These are phyloP conservation scores for Magnusiomyces fungicola DNA, from an alignment of 1,139 yeast genomes.

Conservation along the genomic window DNA sequence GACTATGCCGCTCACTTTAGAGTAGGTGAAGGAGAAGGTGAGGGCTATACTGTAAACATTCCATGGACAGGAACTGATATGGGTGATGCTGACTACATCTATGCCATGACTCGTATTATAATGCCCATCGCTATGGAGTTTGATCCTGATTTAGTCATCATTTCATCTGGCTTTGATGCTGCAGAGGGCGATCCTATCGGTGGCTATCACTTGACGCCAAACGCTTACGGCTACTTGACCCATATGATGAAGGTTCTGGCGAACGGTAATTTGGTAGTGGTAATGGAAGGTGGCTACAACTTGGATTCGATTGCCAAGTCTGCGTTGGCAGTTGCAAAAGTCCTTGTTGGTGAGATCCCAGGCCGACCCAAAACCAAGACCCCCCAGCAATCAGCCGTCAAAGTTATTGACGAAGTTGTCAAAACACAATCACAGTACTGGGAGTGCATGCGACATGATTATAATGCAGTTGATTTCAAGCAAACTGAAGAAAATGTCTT, in stretches of 20 bases:
- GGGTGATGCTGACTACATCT: constrained; percentile 92
- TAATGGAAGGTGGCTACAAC: constrained; percentile 95
- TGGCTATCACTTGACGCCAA: constrained; percentile 94
- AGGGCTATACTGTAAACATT: constrained; percentile 79
- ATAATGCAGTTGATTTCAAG: constrained; percentile 31
- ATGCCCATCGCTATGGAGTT: constrained; percentile 87
- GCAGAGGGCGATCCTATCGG: constrained; percentile 98
- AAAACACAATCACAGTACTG: constrained; percentile 79
- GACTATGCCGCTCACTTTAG: constrained; percentile 67
- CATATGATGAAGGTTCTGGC: constrained; percentile 84
- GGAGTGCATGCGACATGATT: constrained; percentile 77
- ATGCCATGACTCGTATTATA: constrained; percentile 83
- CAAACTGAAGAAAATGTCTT: constrained; percentile 14
- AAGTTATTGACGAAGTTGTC: constrained; percentile 77
- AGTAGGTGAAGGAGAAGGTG: constrained; percentile 80
- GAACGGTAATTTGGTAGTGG: constrained; percentile 79
- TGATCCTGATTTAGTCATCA: constrained; percentile 85
- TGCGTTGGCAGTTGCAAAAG: constrained; percentile 89
- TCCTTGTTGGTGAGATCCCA: constrained; percentile 91
- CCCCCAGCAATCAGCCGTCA: constrained; percentile 58
- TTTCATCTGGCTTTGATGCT: constrained; percentile 96
- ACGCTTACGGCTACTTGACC: constrained; percentile 95
- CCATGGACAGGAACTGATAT: constrained; percentile 95
- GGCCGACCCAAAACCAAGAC: constrained; percentile 65
- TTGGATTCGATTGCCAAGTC: constrained; percentile 83